Conservation (phyloP, 306 rosid species). For the Prunus kanzakura region DNA sequence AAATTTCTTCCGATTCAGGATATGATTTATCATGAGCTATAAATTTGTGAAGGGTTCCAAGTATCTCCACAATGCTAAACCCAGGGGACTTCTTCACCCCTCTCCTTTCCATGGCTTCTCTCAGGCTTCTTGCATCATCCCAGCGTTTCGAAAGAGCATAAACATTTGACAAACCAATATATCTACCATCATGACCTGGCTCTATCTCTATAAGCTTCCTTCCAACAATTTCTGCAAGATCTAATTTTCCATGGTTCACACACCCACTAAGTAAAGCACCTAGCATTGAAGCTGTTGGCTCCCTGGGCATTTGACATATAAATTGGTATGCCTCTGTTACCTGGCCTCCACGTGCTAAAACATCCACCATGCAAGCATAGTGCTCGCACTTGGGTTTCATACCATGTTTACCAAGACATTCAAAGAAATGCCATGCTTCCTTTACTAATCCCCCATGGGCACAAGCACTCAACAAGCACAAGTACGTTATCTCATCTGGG, state of each 20-base stretch:
- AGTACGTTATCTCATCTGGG: conserved; percentile 74
- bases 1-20: conserved; percentile 48
- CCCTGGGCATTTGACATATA: conserved; percentile 54
- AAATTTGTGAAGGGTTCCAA: conserved; percentile 59
- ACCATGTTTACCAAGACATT: conserved; percentile 43
- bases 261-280: conserved; percentile 74
- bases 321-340: conserved; percentile 54
- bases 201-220: conserved; percentile 71
- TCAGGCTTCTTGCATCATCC: conserved; percentile 65
- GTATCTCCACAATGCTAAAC: conserved; percentile 62
- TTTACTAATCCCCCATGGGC: conserved; percentile 75
- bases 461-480: conserved; percentile 73
- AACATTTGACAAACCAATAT: conserved; percentile 65
- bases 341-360: conserved; percentile 64
- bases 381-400: conserved; percentile 58
- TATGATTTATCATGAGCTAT: conserved; percentile 74
- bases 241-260: conserved; percentile 59
- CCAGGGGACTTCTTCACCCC: conserved; percentile 79
- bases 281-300: conserved; percentile 70
- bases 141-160: conserved; percentile 61
- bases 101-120: conserved; percentile 69
- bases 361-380: conserved; percentile 82
- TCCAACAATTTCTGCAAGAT: conserved; percentile 63
- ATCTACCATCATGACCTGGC: conserved; percentile 78
- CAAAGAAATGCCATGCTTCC: conserved; percentile 73